Base-by-base conservation (phyloP, 2,329 filamentous ascomycete genomes). In the Colletotrichum sidae region DNA sequence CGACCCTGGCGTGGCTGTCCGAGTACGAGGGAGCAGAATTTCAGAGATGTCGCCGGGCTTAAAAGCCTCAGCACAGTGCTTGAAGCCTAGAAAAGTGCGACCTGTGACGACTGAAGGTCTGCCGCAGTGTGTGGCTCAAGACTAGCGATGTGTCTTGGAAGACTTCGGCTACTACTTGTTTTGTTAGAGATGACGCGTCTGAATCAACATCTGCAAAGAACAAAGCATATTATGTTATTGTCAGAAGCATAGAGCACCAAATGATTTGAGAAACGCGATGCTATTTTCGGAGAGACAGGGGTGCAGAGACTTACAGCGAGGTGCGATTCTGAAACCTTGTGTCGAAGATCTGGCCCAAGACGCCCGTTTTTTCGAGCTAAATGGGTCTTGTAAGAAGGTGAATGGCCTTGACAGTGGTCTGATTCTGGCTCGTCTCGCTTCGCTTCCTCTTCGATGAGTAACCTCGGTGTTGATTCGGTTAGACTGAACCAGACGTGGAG, bases 271-370 rank as follows among this genome's bases (percentile, higher is more conserved):
- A 41, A 9, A 13, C 33, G 25, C 46, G 42, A 46, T 55, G 53
- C 53, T 39, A 47, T 46, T 33, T 47, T 47, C 17, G 46, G 53
- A 45, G 41, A 38, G 5, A 46, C 42, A 47, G 35, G 42, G 53
- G 38, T 55, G n/a, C 42, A 41, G 46, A 44, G 35, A 54, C 44
- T 50, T 13, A 55, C 44, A 35, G 53, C 58, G 33, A 67, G 41
- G 38, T 55, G 56, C 34, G 61, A 55, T 52, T 65, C 56, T 35
- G 61, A 55, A 44, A 65, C 53, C 25, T 56, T 6, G 56, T 61
- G 34, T 61, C 56, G 33, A 60, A 25, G 46, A 60, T 55, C 55
- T 67, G 59, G 39, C 54, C 63, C 25, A 59, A 45, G 10, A 55
- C 54, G 33, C 55, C 45, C 13, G 65, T 51, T 12, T 47, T 44